Evolutionary conservation across 345 rosid species (phyloP).

Genomic region (Pistacia vera): DNA sequence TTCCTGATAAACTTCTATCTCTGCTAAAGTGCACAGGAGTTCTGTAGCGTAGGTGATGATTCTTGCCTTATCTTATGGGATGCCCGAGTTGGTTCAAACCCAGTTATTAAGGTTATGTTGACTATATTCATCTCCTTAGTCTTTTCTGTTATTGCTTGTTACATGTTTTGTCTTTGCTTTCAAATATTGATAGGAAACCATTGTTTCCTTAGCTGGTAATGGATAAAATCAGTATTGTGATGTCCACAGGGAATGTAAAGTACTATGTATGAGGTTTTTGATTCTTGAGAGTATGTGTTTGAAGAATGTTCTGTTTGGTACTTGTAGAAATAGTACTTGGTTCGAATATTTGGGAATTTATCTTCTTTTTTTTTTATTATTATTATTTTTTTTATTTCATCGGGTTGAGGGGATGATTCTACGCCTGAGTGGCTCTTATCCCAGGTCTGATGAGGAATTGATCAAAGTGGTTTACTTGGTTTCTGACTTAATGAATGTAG

Average conservation of each 20-base stretch:
- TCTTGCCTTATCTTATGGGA: conserved; percentile 99
- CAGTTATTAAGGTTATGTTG: conserved; percentile 65
- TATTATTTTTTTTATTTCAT: neutral
- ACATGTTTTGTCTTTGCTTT: conserved; percentile 3
- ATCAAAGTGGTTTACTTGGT: neutral
- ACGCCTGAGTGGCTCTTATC: neutral
- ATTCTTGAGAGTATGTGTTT: neutral
- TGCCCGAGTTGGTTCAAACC: conserved; percentile 88
- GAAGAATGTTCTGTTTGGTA: neutral
- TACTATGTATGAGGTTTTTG: neutral
- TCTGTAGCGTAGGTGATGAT: conserved; percentile 99
- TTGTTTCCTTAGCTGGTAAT: neutral
- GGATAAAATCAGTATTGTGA: neutral
- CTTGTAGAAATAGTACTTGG: neutral
- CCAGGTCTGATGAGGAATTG: neutral
- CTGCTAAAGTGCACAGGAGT: conserved; percentile 83
- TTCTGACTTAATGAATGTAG: neutral
- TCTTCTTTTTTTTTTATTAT: neutral
- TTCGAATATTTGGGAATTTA: neutral
- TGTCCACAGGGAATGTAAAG: no score
- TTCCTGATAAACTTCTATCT: conserved; percentile 32
- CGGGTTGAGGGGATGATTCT: neutral
- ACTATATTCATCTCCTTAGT: conserved; percentile 2
- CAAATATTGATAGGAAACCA: neutral
- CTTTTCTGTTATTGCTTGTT: neutral